A percentile compares a stretch with the other conserved stretches of the same genome.
These are phyloP conservation scores for Salix arbutifolia DNA, from an alignment of 345 rosid genomes.

Conservation along the genomic window DNA sequence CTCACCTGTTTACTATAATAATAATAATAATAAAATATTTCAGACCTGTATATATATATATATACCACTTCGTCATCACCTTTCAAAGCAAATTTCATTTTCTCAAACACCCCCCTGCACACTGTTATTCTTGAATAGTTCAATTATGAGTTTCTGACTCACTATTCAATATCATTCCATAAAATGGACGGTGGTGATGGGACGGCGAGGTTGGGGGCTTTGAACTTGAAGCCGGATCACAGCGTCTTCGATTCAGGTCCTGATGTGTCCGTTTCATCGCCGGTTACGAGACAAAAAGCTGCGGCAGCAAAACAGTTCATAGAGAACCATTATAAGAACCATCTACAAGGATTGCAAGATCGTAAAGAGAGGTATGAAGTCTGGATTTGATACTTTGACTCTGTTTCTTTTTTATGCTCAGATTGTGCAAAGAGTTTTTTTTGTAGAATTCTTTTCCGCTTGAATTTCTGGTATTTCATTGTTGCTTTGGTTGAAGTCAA, in stretches of 20 bases:
- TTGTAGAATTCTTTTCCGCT: neutral
- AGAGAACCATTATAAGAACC: constrained; percentile 92
- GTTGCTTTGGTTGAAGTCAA: constrained; percentile 7
- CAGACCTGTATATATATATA: no score
- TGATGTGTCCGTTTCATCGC: constrained; percentile 82
- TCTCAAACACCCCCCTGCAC: constrained; percentile 31
- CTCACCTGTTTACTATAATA: no score
- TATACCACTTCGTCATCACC: no score
- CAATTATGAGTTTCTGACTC: constrained; percentile 11
- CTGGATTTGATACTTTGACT: neutral
- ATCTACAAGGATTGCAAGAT: constrained; percentile 89
- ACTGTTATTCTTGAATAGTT: constrained; percentile 8
- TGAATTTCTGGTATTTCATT: constrained; percentile 2
- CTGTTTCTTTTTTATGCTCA: neutral
- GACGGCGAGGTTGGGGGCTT: constrained; percentile 65
- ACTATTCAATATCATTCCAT: neutral
- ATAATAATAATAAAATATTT: no score
- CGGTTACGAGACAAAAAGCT: constrained; percentile 92
- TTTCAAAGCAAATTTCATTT: constrained; percentile 5
- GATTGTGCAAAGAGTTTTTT: neutral
- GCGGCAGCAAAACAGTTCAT: constrained; percentile 98
- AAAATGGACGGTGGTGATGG: constrained; percentile 86
- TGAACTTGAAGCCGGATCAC: constrained; percentile 58
- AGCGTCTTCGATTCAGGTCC: constrained; percentile 49
- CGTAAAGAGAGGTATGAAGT: constrained; percentile 71